Evolutionary conservation across 2,329 filamentous ascomycete species (phyloP).

Genomic region (Fusarium pseudocircinatum): DNA sequence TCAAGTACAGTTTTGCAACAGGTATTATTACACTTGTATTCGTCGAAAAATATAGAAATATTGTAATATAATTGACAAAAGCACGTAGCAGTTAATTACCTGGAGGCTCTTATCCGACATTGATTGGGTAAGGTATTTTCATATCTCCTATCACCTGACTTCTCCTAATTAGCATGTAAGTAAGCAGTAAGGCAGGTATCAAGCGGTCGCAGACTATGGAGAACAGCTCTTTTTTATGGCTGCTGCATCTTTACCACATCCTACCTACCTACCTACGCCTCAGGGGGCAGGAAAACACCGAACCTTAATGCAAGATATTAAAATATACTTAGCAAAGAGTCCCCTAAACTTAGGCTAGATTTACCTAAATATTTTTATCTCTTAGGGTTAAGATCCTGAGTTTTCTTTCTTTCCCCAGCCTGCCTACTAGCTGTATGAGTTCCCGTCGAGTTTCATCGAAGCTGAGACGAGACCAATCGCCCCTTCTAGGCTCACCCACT

Average conservation of each 20-base stretch:
- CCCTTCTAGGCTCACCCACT: neutral
- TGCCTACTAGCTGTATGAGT: neutral
- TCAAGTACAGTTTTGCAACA: neutral
- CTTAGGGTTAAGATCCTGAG: too few species aligned
- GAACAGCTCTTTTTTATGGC: neutral
- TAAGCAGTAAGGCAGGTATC: neutral
- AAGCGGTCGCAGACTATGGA: neutral
- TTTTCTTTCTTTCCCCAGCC: too few species aligned
- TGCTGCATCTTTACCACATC: neutral
- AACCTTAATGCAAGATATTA: too few species aligned
- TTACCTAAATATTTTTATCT: too few species aligned
- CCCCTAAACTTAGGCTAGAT: too few species aligned
- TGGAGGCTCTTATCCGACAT: neutral
- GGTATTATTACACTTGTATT: neutral
- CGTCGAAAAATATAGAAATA: neutral
- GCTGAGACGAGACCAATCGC: conserved; percentile 1
- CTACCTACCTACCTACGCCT: too few species aligned
- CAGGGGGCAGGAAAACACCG: too few species aligned
- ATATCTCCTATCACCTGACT: neutral
- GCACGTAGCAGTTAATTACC: neutral
- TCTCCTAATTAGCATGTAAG: too few species aligned
- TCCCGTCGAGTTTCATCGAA: neutral
- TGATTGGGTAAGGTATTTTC: neutral
- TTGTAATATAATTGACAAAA: neutral
- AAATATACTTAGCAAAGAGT: too few species aligned